phyloP scores from a whole-genome alignment of 164 flowering plant genomes.

The Kingdonia uniflora region DNA sequence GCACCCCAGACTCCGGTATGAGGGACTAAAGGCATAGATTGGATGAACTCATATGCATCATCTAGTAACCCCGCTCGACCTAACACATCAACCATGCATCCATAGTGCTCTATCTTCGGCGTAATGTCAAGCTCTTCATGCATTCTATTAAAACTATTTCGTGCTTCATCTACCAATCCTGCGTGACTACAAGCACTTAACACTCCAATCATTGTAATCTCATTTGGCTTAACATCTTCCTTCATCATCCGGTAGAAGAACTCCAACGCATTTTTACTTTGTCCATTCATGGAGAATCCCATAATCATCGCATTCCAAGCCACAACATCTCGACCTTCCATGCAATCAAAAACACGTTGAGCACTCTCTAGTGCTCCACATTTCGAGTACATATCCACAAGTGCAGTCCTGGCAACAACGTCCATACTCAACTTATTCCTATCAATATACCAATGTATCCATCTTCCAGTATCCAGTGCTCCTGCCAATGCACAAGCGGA shows the following conservation, averaged over 20 bases:
- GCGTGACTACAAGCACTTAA: slow-evolving; percentile 20
- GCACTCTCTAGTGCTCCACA: slow-evolving; percentile 32
- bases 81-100: slow-evolving; percentile 17
- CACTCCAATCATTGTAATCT: slow-evolving; percentile 28
- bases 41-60: slow-evolving; percentile 23
- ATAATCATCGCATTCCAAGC: slow-evolving; percentile 39
- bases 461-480: slow-evolving; percentile 27
- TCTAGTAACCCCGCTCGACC: slow-evolving; percentile 28
- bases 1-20: slow-evolving; percentile 30
- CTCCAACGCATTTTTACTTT: slow-evolving; percentile 17
- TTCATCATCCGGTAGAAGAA: slow-evolving; percentile 20
- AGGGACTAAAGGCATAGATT: slow-evolving; percentile 23
- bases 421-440: slow-evolving; percentile 14
- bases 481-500: slow-evolving; percentile 35
- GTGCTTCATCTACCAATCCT: slow-evolving; percentile 19
- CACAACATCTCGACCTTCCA: slow-evolving; percentile 20
- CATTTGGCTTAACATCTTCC: slow-evolving; percentile 24
- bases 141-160: slow-evolving; percentile 16
- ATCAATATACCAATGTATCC: slow-evolving; percentile 29
- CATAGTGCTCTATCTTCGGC: slow-evolving; percentile 27
- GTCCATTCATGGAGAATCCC: slow-evolving; percentile 26
- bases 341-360: slow-evolving; percentile 17
- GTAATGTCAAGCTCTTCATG: slow-evolving; percentile 13
- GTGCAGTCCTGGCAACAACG: slow-evolving; percentile 21
- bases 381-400: slow-evolving; percentile 34